These are phyloP conservation scores for Avena eriantha DNA, from an alignment of 176 grass and related monocot genomes.

Conservation along the genomic window DNA sequence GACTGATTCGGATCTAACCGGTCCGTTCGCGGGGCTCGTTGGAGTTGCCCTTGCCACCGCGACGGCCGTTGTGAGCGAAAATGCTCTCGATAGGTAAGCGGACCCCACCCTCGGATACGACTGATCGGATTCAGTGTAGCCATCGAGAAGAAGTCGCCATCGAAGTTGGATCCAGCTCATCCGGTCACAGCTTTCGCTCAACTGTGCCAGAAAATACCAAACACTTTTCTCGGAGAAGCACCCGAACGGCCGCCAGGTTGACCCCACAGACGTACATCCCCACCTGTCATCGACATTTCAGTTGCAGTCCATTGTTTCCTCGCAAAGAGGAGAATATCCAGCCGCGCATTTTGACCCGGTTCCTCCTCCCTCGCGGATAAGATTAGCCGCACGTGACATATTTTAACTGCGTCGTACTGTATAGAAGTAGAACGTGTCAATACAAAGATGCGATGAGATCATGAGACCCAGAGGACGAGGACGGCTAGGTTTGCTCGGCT, in stretches of 20 bases:
- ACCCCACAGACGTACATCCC: rapidly evolving
- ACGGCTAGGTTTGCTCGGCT: no score
- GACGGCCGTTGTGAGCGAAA: background rate
- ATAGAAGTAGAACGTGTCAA: no score
- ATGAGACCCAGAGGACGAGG: no score
- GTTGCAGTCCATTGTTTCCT: no score
- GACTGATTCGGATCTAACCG: no score
- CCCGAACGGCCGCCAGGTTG: rapidly evolving
- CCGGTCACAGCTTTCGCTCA: background rate
- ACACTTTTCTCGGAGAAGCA: rapidly evolving
- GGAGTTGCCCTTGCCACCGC: no score
- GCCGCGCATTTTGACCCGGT: conserved; percentile 13
- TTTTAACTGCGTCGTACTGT: no score
- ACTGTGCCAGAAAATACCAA: background rate
- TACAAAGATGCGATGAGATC: no score
- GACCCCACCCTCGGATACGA: background rate
- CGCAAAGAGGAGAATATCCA: background rate
- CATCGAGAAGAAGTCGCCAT: background rate
- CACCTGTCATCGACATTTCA: background rate
- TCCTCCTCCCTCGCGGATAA: background rate
- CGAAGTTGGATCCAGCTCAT: conserved; percentile 53
- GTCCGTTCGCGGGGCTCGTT: no score
- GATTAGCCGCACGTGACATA: conserved; percentile 34
- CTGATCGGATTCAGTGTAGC: background rate
- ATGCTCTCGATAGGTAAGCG: background rate